A percentile compares a stretch with the other conserved stretches of the same genome.
Conservation (phyloP, 345 rosid species). For the Anacardium occidentale region DNA sequence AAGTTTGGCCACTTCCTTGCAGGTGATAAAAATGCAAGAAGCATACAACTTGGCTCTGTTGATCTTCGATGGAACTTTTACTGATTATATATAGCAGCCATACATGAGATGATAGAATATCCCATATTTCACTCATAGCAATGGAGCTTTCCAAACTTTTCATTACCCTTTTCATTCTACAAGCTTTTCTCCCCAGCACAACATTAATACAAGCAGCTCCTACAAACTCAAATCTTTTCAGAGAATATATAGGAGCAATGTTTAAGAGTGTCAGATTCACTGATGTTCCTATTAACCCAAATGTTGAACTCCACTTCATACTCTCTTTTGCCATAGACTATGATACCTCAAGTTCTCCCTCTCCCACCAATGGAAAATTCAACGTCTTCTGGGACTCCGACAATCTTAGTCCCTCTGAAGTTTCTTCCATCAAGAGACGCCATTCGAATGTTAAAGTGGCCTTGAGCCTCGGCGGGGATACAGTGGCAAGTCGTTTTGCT, state of each 20-base stretch:
- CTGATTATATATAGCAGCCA: no score
- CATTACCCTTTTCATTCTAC: slow-evolving; percentile 5
- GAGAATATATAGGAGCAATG: slow-evolving; percentile 38
- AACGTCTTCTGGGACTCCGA: slow-evolving; percentile 38
- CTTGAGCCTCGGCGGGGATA: slow-evolving; percentile 36
- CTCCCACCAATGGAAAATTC: slow-evolving; percentile 39
- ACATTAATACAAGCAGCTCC: slow-evolving; percentile 8
- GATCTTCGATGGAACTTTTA: no score
- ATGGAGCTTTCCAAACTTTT: slow-evolving; percentile 15
- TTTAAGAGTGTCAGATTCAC: slow-evolving; percentile 32
- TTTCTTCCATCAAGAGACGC: slow-evolving; percentile 25
- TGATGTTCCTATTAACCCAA: slow-evolving; percentile 28
- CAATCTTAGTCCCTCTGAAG: slow-evolving; percentile 34
- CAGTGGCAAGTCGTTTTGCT: not conserved
- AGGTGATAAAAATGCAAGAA: no score
- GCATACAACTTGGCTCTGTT: no score
- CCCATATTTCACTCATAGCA: not conserved
- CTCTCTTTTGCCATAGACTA: slow-evolving; percentile 43
- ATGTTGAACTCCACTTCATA: slow-evolving; percentile 35
- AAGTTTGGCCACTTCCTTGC: no score
- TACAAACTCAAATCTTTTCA: slow-evolving; percentile 20
- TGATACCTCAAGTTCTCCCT: slow-evolving; percentile 21
- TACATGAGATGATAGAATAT: no score
- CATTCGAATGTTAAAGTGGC: slow-evolving; percentile 35
- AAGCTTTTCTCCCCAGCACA: not conserved